A percentile compares a stretch with the other conserved stretches of the same genome.
These are phyloP conservation scores for Cryptococcus depauperatus DNA, from an alignment of 1,284 basidiomycete species.

Conservation along the genomic window DNA sequence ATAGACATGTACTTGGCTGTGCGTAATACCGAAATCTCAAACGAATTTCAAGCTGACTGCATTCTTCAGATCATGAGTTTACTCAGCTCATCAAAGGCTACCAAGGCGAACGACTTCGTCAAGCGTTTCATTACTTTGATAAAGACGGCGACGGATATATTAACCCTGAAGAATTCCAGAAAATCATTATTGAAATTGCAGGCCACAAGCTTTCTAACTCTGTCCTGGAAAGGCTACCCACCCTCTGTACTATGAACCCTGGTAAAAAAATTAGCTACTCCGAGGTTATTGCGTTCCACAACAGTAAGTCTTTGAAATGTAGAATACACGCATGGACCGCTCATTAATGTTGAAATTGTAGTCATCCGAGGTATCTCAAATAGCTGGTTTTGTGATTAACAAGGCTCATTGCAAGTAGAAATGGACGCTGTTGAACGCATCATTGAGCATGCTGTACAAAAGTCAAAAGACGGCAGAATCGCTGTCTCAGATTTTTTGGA, in stretches of 20 bases:
- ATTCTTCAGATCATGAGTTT: conserved; percentile 86
- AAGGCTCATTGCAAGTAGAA: conserved; percentile 46
- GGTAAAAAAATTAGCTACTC: conserved; percentile 88
- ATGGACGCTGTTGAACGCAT: conserved; percentile 88
- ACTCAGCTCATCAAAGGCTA: conserved; percentile 89
- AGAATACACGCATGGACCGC: neutral
- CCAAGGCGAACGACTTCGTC: conserved; percentile 87
- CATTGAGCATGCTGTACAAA: conserved; percentile 57
- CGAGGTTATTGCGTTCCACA: conserved; percentile 90
- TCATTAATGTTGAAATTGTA: conserved; percentile 1
- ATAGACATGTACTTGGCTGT: conserved; percentile 85
- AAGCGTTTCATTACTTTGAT: conserved; percentile 86
- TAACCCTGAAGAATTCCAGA: conserved; percentile 80
- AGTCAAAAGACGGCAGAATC: conserved; percentile 85
- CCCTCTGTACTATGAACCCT: conserved; percentile 73
- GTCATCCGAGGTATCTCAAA: conserved; percentile 61
- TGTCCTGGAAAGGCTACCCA: conserved; percentile 80
- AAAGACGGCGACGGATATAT: conserved; percentile 84
- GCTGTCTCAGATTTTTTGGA: conserved; percentile 47
- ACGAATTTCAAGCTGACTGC: neutral
- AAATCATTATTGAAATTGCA: conserved; percentile 85
- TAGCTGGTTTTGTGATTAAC: neutral
- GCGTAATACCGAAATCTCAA: too few relatives aligned
- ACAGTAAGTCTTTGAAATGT: conserved; percentile 44
- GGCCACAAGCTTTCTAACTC: conserved; percentile 90